Evolutionary conservation across 768 basidiomycete genomes (phyloP), one percentile per base, ranked within the genome.

Genomic region (Naganishia vaughanmartiniae): DNA sequence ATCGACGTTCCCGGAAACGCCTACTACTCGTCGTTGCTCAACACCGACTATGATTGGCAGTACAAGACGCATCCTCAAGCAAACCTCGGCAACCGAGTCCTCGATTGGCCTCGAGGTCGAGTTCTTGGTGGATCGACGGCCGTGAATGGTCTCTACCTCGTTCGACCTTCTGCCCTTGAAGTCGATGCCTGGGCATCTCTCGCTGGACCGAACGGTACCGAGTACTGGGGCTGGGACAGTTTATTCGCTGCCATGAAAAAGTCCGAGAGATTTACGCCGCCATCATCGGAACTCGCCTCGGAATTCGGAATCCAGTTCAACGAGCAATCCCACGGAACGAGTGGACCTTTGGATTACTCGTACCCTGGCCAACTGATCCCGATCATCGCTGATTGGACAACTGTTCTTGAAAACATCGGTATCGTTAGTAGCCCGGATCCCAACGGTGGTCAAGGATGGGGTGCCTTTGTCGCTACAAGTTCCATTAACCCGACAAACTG

Each of bases 61-160:
- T 87, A 85, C 81, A 78, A 78, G 53, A 86, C 86, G 17, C 81
- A 82, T 6, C 77, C 84, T 0, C 87, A 89, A 76, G 58, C 82
- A 0, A 81, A 83, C 70, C 82, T 84, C 26, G 79, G 76, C 39
- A 83, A 83, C 67, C 83, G 87, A 31, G 75, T 73, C 0, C 70
- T 88, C 51, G 68, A 81, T 3, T 89, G 88, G 86, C 86, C 88
- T 17, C 67, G 83, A 76, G 89, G 89, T 36, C 88, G 87, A 78
- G 86, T 87, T 58, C 83, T 90, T 28, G 89, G 89, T 66, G 89
- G 89, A 7, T 88, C 86, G 0, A 84, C 87, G 34, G 87, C 89
- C 11, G 83, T 89, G 66, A 90, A 90, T 78, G 88, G 87, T 57
- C 84, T 89, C 84, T 89, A 88, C 81, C 82, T 85, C 72, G 84